Conservation (phyloP, 176 grass and related monocot genomes). For the Eragrostis curvula region DNA sequence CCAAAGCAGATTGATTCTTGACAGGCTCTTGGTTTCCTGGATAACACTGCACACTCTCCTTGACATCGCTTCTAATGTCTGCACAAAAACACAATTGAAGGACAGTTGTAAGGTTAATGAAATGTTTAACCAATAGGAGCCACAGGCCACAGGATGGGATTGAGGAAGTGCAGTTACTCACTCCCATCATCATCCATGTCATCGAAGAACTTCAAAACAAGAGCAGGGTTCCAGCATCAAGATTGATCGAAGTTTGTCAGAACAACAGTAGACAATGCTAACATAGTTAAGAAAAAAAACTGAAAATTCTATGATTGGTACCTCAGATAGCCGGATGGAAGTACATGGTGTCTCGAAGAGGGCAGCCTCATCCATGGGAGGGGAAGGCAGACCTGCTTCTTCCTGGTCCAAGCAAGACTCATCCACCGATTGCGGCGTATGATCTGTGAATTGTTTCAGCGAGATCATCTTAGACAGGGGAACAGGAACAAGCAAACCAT, state of each 20-base stretch:
- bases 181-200: constrained; percentile 84
- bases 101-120: background rate
- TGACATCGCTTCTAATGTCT: constrained; percentile 46
- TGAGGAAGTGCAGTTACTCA: constrained; percentile 49
- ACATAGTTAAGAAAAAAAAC: background rate
- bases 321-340: constrained; percentile 61
- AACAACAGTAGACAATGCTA: background rate
- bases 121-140: background rate
- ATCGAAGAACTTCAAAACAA: constrained; percentile 66
- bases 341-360: constrained; percentile 53
- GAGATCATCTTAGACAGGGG: background rate
- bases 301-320: constrained; percentile 30
- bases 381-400: constrained; percentile 62
- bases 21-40: constrained; percentile 29
- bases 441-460: constrained; percentile 46
- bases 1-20: constrained; percentile 14
- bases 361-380: constrained; percentile 70
- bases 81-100: background rate
- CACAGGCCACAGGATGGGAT: background rate
- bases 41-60: constrained; percentile 6
- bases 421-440: constrained; percentile 58
- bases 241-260: constrained; percentile 48
- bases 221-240: constrained; percentile 27
- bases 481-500: background rate
- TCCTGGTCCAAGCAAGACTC: constrained; percentile 57